A percentile compares a stretch with the other conserved stretches of the same genome.
Conservation (phyloP, 2,329 filamentous ascomycete species). For the Aaosphaeria pasadenensis region DNA sequence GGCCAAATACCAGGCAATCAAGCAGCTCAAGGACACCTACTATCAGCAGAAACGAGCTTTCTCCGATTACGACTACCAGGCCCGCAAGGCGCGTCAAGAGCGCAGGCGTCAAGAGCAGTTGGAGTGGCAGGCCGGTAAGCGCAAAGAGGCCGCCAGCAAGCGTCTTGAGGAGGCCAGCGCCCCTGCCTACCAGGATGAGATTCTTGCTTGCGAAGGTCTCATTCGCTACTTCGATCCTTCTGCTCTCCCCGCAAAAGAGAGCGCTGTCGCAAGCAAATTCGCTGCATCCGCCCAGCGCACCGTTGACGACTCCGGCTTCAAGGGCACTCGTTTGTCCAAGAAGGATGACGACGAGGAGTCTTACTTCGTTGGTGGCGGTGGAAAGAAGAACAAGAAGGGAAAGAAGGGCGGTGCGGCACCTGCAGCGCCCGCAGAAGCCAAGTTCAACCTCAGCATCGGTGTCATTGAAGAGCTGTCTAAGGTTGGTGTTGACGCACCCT, state of each 20-base stretch:
- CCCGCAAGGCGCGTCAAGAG: slow-evolving; percentile 72
- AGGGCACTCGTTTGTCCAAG: slow-evolving; percentile 77
- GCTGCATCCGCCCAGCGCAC: slow-evolving; percentile 73
- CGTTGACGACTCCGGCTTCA: slow-evolving; percentile 78
- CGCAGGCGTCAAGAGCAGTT: slow-evolving; percentile 79
- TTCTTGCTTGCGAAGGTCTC: slow-evolving; percentile 80
- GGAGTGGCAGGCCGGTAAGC: slow-evolving; percentile 66
- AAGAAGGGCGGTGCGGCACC: slow-evolving; percentile 68
- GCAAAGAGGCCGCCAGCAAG: slow-evolving; percentile 72
- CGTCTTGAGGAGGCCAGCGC: slow-evolving; percentile 78
- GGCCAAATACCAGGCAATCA: slow-evolving; percentile 77
- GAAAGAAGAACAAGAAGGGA: slow-evolving; percentile 86
- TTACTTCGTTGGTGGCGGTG: slow-evolving; percentile 70
- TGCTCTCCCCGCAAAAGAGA: slow-evolving; percentile 61
- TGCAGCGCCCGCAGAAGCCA: slow-evolving; percentile 45
- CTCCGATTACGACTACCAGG: slow-evolving; percentile 78
- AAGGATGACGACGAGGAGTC: slow-evolving; percentile 88
- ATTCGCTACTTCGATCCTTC: slow-evolving; percentile 89
- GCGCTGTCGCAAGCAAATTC: slow-evolving; percentile 62
- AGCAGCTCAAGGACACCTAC: slow-evolving; percentile 86
- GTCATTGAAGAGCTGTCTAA: slow-evolving; percentile 87
- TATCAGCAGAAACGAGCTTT: slow-evolving; percentile 79
- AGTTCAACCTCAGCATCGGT: slow-evolving; percentile 84
- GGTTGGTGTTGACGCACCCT: slow-evolving; percentile 83
- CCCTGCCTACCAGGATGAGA: slow-evolving; percentile 89